Conservation (phyloP, 1,284 basidiomycete genomes). For the Spongiforma sp. region DNA sequence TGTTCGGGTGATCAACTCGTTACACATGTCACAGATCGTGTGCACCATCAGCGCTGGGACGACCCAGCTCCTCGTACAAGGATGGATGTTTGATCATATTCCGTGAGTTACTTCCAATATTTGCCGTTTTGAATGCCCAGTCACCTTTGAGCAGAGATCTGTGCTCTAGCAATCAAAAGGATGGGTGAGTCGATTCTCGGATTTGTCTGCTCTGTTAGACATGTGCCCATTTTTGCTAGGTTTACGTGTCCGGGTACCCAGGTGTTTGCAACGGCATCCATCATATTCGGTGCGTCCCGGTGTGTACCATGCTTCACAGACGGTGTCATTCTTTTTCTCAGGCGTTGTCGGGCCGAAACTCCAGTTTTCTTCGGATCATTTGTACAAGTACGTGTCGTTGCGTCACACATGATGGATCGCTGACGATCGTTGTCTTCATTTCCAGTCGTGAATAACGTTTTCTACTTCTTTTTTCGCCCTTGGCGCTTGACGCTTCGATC, state of each 20-base stretch:
- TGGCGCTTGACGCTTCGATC: neutral
- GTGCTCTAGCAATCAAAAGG: conserved; percentile 37
- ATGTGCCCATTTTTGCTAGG: conserved; percentile 14
- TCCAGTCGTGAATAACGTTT: neutral
- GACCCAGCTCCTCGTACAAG: conserved; percentile 46
- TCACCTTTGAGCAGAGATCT: conserved; percentile 40
- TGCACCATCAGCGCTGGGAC: conserved; percentile 49
- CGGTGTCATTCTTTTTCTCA: conserved; percentile 2
- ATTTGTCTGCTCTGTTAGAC: neutral
- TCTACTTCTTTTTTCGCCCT: too few species aligned
- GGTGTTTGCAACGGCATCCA: conserved; percentile 45
- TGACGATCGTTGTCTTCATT: too few species aligned
- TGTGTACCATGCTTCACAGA: neutral
- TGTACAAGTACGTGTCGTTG: conserved; percentile 35
- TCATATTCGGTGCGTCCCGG: conserved; percentile 43
- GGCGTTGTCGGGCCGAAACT: conserved; percentile 46
- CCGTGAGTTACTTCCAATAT: too few species aligned
- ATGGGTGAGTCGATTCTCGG: conserved; percentile 29
- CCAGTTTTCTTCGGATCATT: conserved; percentile 43
- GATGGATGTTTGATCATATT: conserved; percentile 49
- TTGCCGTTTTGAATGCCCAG: too few species aligned
- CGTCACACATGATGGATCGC: neutral
- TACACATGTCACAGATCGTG: conserved; percentile 31
- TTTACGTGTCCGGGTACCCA: conserved; percentile 43
- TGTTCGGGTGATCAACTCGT: neutral